Evolutionary conservation across 495 filamentous ascomycete species (phyloP).

Genomic region (Hypoxylon crocopeplum): DNA sequence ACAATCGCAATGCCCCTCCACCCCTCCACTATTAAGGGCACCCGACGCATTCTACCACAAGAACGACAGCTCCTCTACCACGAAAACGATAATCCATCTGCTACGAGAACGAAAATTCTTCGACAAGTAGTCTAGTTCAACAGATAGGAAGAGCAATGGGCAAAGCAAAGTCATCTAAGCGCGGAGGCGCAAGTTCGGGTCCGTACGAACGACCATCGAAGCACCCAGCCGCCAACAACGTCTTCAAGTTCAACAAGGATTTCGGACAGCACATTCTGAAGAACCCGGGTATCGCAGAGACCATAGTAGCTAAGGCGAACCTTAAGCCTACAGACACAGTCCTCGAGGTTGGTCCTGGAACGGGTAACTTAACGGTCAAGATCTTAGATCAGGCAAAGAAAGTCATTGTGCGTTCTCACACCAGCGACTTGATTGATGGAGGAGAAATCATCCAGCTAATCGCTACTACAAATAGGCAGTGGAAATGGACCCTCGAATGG

Average conservation of each 20-base stretch:
- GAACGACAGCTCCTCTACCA: neutral
- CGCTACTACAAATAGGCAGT: slow-evolving; percentile 50
- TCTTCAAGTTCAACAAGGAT: slow-evolving; percentile 73
- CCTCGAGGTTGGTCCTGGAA: slow-evolving; percentile 64
- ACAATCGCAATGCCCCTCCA: slow-evolving; percentile 26
- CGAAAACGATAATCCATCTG: neutral
- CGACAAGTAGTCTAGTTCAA: too few species aligned
- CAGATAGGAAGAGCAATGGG: slow-evolving; percentile 55
- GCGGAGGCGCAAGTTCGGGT: slow-evolving; percentile 56
- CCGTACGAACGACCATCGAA: slow-evolving; percentile 64
- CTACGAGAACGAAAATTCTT: neutral
- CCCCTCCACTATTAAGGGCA: slow-evolving; percentile 2
- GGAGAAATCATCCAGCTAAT: slow-evolving; percentile 7
- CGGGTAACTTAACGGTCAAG: slow-evolving; percentile 86
- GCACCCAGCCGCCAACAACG: slow-evolving; percentile 65
- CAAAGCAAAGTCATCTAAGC: slow-evolving; percentile 68
- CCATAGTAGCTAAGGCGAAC: slow-evolving; percentile 79
- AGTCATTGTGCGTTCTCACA: slow-evolving; percentile 66
- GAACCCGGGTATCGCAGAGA: slow-evolving; percentile 90
- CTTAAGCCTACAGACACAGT: slow-evolving; percentile 87
- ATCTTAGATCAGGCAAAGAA: slow-evolving; percentile 88
- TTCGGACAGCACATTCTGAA: slow-evolving; percentile 90
- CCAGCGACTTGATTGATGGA: neutral
- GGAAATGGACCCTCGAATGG: slow-evolving; percentile 96
- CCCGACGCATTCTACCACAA: slow-evolving; percentile 9